These are phyloP conservation scores for Bidens hawaiensis DNA, from an alignment of 140 eudicot species.

Conservation along the genomic window DNA sequence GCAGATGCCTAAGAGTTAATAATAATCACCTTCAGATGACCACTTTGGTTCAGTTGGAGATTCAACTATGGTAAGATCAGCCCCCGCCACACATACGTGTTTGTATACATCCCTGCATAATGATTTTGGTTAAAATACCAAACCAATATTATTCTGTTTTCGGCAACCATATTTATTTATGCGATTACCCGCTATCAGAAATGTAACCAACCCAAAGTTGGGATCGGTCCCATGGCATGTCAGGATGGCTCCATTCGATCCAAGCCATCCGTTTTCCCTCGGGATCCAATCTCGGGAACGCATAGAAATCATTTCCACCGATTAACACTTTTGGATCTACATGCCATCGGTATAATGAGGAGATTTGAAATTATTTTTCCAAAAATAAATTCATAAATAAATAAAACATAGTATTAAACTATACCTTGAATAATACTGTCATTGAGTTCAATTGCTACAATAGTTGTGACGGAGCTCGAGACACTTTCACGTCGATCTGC, in stretches of 20 bases:
- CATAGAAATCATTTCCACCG: conserved; percentile 78
- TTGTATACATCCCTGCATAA: conserved; percentile 47
- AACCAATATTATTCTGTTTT: not conserved
- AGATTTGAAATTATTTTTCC: not conserved
- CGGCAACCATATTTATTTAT: too few relatives aligned
- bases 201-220: conserved; percentile 87
- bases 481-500: conserved; percentile 60
- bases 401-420: not conserved
- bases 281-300: conserved; percentile 69
- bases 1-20: too few relatives aligned
- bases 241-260: conserved; percentile 90
- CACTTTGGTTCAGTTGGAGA: conserved; percentile 90
- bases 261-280: conserved; percentile 70
- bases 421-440: too few relatives aligned
- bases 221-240: conserved; percentile 91
- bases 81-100: conserved; percentile 85
- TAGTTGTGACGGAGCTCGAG: conserved; percentile 52
- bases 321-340: conserved; percentile 64
- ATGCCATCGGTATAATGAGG: not conserved
- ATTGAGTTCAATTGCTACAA: conserved; percentile 49
- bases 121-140: not conserved
- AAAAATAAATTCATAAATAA: not conserved
- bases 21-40: conserved; percentile 66
- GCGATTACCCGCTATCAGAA: conserved; percentile 81
- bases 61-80: conserved; percentile 47